Base-by-base conservation (phyloP, 805 yeast genomes). In the Saccharomycopsis schoenii region DNA sequence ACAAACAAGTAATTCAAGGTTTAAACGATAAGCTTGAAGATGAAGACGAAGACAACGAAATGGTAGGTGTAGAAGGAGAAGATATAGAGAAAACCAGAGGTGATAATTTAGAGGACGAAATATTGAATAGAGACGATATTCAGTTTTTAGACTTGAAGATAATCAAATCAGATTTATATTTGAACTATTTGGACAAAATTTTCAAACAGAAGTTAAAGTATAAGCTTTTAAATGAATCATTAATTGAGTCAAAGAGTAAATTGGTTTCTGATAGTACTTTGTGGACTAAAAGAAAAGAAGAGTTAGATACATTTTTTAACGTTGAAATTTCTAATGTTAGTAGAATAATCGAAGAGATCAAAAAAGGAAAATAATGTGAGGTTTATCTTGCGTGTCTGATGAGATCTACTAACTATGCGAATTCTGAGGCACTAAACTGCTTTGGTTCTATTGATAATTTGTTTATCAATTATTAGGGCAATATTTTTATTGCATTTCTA, bases 251-350 rank as follows among this genome's bases (percentile, higher is more conserved):
- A 29, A 60, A 60, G 40, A 17, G 47, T 3, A 42, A 36, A 17
- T 25, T 62, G 2, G 61, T 56, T 17, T 11, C 29, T 19, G 65
- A 60, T 19, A 56, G 47, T 25, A 34, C 6, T 12, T 58, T 47
- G 25, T 62, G 65, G 65, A 24, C 21, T 17, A 58, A 58, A 24
- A 54, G 65, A 43, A 60, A 60, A n/a, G 55, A 50, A 4, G 41
- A 54, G 17, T 58, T 62, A 39, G n/a, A 54, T 12, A 60, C 54
- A 8, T 62, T 62, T 39, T 52, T 62, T n/a, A 58, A 59, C 21
- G 58, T 58, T 39, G 63, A 60, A 24, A 43, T 62, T 17, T 19
- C 34, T 15, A 58, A 56, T 41, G 39, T 60, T 12, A 25, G 50
- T 2, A 39, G 17, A 19, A 24, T 50, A 9, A 62, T 62, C 15